These are phyloP conservation scores for Peniophora sp. DNA, from an alignment of 1,284 basidiomycete species.

Conservation along the genomic window DNA sequence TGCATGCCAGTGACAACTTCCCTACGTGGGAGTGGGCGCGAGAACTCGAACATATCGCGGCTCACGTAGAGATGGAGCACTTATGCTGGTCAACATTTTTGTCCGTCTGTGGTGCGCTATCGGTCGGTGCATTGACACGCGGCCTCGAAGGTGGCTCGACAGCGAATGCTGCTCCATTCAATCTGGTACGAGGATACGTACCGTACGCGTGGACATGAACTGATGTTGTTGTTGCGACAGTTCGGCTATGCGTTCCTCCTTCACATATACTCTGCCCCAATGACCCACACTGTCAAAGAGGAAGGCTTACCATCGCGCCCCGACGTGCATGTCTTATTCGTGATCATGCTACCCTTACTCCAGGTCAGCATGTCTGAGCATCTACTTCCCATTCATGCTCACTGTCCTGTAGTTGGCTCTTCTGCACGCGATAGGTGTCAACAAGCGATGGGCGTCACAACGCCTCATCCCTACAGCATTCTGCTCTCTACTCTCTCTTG, in stretches of 20 bases:
- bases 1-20: constrained; percentile 44
- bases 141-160: constrained; percentile 54
- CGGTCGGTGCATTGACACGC: constrained; percentile 55
- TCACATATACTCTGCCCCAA: constrained; percentile 61
- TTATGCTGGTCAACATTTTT: constrained; percentile 69
- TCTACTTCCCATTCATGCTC: constrained; percentile 4
- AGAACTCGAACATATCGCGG: constrained; percentile 36
- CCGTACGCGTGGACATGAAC: constrained; percentile 2
- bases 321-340: constrained; percentile 59
- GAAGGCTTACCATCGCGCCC: constrained; percentile 47
- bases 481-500: constrained; percentile 46
- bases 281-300: constrained; percentile 40
- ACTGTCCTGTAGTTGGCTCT: constrained; percentile 39
- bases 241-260: constrained; percentile 69
- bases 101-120: constrained; percentile 54
- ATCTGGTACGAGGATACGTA: constrained; percentile 40
- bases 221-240: constrained; percentile 23
- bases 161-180: constrained; percentile 52
- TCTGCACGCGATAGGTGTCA: constrained; percentile 56
- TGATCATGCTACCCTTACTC: constrained; percentile 59
- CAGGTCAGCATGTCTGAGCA: constrained; percentile 34
- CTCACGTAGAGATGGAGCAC: constrained; percentile 45
- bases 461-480: constrained; percentile 60
- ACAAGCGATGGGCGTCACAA: constrained; percentile 49
- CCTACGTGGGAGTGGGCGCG: constrained; percentile 24